phyloP scores from a whole-genome alignment of 116 monocot species.

The Trichopus zeylanicus region DNA sequence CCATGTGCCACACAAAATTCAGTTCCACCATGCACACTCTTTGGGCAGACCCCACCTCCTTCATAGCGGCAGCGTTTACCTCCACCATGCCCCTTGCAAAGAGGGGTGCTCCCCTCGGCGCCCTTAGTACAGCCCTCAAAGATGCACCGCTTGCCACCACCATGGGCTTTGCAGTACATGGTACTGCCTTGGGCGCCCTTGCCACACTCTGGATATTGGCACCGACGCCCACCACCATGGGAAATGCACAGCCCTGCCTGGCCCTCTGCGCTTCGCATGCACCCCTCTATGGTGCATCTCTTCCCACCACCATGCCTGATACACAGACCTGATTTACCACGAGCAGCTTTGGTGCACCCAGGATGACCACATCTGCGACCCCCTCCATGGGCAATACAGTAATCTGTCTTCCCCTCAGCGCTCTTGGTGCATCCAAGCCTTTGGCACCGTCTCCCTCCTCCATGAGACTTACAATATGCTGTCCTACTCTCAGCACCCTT shows the following conservation, averaged over 20 bases:
- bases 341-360: slow-evolving; percentile 74
- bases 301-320: slow-evolving; percentile 96
- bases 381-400: slow-evolving; percentile 93
- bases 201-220: slow-evolving; percentile 51
- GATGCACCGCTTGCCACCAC: slow-evolving; percentile 89
- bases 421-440: slow-evolving; percentile 89
- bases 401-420: slow-evolving; percentile 91
- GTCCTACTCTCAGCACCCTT: slow-evolving; percentile 91
- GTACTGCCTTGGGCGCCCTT: slow-evolving; percentile 99
- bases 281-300: slow-evolving; percentile 61
- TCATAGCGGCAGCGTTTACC: slow-evolving; percentile 78
- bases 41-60: slow-evolving; percentile 83
- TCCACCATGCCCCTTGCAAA: slow-evolving; percentile 93
- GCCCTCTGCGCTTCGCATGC: slow-evolving; percentile 83
- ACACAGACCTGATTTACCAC: slow-evolving; percentile 86
- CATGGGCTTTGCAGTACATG: slow-evolving; percentile 89
- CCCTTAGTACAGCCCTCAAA: slow-evolving; percentile 95
- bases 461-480: slow-evolving; percentile 91
- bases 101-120: slow-evolving; percentile 86
- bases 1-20: slow-evolving; percentile 95
- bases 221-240: slow-evolving; percentile 91
- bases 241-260: slow-evolving; percentile 90
- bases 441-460: slow-evolving; percentile 83
- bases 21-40: slow-evolving; percentile 96
- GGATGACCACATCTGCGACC: slow-evolving; percentile 64